These are phyloP conservation scores for Arthrobotrys sinensis DNA, from an alignment of 2,329 filamentous ascomycete species.

Conservation along the genomic window DNA sequence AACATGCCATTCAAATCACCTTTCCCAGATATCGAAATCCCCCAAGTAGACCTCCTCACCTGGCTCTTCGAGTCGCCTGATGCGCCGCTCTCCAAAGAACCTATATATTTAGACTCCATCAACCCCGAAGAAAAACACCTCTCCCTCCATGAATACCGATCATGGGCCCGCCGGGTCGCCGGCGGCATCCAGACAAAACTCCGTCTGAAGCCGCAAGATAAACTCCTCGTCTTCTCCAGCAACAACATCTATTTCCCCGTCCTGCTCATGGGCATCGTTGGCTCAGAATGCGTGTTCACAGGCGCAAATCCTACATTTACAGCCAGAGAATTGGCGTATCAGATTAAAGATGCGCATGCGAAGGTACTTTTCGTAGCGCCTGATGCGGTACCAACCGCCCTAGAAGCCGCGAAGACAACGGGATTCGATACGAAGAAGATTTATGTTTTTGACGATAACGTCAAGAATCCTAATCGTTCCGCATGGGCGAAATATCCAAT, in stretches of 20 bases:
- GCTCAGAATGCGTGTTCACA: slow-evolving; percentile 84
- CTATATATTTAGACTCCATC: slow-evolving; percentile 73
- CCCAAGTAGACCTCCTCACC: slow-evolving; percentile 60
- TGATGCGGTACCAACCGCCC: slow-evolving; percentile 74
- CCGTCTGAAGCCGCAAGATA: slow-evolving; percentile 75
- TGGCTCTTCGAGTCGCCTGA: slow-evolving; percentile 63
- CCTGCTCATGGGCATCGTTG: slow-evolving; percentile 80
- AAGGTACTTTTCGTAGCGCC: slow-evolving; percentile 76
- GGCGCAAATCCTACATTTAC: slow-evolving; percentile 82
- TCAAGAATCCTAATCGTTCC: slow-evolving; percentile 47
- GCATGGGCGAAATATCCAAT: slow-evolving; percentile 66
- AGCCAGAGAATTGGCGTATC: slow-evolving; percentile 80
- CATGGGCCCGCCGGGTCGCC: slow-evolving; percentile 79
- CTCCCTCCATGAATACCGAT: slow-evolving; percentile 76
- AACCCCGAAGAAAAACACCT: slow-evolving; percentile 78
- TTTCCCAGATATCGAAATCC: slow-evolving; percentile 56
- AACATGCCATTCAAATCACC: slow-evolving; percentile 58
- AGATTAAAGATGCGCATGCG: slow-evolving; percentile 80
- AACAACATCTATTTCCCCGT: slow-evolving; percentile 82
- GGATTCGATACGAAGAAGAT: slow-evolving; percentile 73
- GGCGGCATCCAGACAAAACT: slow-evolving; percentile 69
- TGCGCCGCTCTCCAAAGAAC: slow-evolving; percentile 56
- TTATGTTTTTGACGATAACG: slow-evolving; percentile 76
- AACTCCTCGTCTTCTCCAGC: slow-evolving; percentile 80
- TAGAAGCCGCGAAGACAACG: slow-evolving; percentile 76